Percentiles rank a stretch among this genome's conserved stretches.
Evolutionary conservation across 2,329 filamentous ascomycete species (phyloP).

Genomic region (Triangularia verruculosa): DNA sequence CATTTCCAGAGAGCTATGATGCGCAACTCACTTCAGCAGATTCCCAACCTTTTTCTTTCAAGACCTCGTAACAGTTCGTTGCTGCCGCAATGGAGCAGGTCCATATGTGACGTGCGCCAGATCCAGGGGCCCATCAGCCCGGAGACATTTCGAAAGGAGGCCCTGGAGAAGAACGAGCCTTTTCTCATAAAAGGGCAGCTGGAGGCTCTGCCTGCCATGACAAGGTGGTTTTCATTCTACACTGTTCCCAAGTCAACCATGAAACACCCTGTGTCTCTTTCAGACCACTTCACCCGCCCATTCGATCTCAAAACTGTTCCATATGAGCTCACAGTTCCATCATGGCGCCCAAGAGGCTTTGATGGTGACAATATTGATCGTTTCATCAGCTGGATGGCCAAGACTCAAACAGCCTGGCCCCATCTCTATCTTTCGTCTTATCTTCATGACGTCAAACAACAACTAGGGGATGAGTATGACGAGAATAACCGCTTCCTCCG

Average conservation of each 20-base stretch:
- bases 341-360: not conserved
- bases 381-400: slow-evolving; percentile 15
- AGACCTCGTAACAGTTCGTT: not conserved
- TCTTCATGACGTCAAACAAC: not conserved
- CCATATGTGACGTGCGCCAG: not conserved
- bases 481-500: slow-evolving; percentile 46
- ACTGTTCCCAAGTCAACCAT: not conserved
- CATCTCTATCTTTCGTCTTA: not conserved
- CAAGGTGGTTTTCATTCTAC: slow-evolving; percentile 55
- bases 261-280: slow-evolving; percentile 6
- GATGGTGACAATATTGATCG: not conserved
- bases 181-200: not conserved
- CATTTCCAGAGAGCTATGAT: not conserved
- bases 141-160: slow-evolving; percentile 28
- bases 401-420: not conserved
- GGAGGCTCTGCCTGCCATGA: slow-evolving; percentile 21
- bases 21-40: not conserved
- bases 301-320: slow-evolving; percentile 34
- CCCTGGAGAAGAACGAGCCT: slow-evolving; percentile 58
- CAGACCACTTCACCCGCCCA: slow-evolving; percentile 34
- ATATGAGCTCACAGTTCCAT: slow-evolving; percentile 37
- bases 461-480: slow-evolving; percentile 3
- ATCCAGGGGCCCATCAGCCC: not conserved
- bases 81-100: not conserved
- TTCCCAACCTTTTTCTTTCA: not conserved